These are phyloP conservation scores for Asclepias syriaca DNA, from an alignment of 257 asterid genomes.

Conservation along the genomic window DNA sequence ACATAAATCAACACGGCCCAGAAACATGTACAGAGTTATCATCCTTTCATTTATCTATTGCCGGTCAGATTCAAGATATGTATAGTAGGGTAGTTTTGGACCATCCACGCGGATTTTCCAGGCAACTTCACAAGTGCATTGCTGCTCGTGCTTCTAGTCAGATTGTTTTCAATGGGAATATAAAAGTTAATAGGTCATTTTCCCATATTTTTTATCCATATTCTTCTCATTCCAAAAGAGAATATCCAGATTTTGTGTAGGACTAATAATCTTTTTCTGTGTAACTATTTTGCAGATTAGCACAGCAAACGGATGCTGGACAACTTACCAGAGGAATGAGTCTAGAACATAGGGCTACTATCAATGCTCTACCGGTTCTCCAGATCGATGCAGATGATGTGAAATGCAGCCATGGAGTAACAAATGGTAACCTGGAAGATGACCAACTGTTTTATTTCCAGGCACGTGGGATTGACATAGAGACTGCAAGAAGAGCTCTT, in stretches of 20 bases:
- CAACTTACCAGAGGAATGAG: slow-evolving; percentile 89
- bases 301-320: slow-evolving; percentile 97
- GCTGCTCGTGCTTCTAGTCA: slow-evolving; percentile 90
- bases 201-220: slow-evolving; percentile 10
- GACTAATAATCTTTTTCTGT: neutral
- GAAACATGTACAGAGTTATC: slow-evolving; percentile 79
- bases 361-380: slow-evolving; percentile 87
- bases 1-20: slow-evolving; percentile 76
- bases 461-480: slow-evolving; percentile 73
- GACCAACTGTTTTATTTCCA: slow-evolving; percentile 78
- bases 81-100: slow-evolving; percentile 77
- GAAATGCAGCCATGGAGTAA: slow-evolving; percentile 95
- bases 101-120: slow-evolving; percentile 78
- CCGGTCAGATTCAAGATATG: slow-evolving; percentile 85
- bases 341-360: slow-evolving; percentile 79
- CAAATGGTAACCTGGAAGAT: slow-evolving; percentile 83
- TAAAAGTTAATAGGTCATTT: slow-evolving; percentile 83
- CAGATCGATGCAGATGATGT: slow-evolving; percentile 93
- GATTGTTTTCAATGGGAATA: slow-evolving; percentile 87
- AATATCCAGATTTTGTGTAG: neutral
- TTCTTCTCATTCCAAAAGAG: neutral
- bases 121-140: slow-evolving; percentile 91
- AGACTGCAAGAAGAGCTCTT: slow-evolving; percentile 76
- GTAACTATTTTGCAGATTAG: slow-evolving; percentile 44
- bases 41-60: slow-evolving; percentile 63